Conservation (phyloP, 306 rosid genomes). For the Sicyos baderoa region DNA sequence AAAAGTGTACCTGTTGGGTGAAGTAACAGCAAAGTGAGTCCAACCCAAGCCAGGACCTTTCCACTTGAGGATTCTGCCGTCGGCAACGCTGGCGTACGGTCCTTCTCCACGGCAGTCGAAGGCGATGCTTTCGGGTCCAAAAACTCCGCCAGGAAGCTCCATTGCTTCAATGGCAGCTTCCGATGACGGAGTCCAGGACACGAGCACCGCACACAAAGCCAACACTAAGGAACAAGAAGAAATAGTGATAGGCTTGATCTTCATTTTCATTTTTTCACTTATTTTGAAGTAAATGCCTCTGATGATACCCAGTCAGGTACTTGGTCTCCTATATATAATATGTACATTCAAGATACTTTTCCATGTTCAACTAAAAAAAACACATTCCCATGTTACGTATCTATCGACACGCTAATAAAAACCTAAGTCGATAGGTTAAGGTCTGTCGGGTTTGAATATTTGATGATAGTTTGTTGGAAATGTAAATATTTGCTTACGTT, state of each 20-base stretch:
- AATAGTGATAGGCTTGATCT: neutral
- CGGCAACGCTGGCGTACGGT: conserved; percentile 47
- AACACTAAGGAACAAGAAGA: neutral
- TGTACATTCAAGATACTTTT: neutral
- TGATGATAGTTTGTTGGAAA: too few relatives aligned
- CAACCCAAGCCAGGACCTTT: conserved; percentile 23
- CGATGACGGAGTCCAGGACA: neutral
- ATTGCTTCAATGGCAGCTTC: neutral
- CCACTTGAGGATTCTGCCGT: conserved; percentile 59
- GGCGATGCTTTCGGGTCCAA: conserved; percentile 50
- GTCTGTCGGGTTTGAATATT: neutral
- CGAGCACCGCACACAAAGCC: neutral
- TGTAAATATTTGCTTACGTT: too few relatives aligned
- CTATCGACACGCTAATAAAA: neutral
- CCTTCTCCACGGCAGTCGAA: conserved; percentile 56
- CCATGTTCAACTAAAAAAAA: neutral
- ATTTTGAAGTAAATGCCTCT: neutral
- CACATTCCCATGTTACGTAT: too few relatives aligned
- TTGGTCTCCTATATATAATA: neutral
- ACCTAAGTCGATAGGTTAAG: neutral
- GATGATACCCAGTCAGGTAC: neutral
- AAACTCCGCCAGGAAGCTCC: conserved; percentile 24
- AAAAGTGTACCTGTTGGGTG: conserved; percentile 33
- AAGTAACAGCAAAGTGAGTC: conserved; percentile 40
- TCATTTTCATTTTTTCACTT: neutral